Percentiles rank a stretch among this genome's conserved stretches.
Conservation (phyloP, 768 basidiomycete species). For the Hygrocybe punicea region DNA sequence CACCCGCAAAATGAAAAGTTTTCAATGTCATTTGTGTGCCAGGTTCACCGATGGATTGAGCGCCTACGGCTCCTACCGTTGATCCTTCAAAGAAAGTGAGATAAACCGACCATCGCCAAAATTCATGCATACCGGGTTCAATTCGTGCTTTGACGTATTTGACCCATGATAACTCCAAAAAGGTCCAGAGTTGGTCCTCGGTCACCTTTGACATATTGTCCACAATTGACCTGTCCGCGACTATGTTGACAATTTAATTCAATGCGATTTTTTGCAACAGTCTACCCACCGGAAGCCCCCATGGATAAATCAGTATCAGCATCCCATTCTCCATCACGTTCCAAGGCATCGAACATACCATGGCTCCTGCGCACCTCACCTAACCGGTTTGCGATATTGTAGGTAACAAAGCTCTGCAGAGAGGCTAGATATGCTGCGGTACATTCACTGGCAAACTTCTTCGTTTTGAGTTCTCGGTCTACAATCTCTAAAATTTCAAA, state of each 20-base stretch:
- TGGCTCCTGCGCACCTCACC: conserved; percentile 64
- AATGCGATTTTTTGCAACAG: background rate
- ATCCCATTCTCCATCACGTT: conserved; percentile 73
- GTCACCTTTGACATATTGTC: conserved; percentile 92
- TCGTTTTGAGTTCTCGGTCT: conserved; percentile 54
- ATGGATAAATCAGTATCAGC: conserved; percentile 70
- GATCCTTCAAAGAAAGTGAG: conserved; percentile 56
- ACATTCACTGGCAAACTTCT: conserved; percentile 66
- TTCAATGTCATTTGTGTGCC: conserved; percentile 99
- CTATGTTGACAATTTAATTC: conserved; percentile 33
- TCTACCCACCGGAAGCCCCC: conserved; percentile 62
- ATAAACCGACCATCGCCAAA: background rate
- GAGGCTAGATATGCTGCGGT: conserved; percentile 65
- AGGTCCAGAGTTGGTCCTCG: conserved; percentile 67
- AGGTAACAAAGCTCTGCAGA: conserved; percentile 66
- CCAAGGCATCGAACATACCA: conserved; percentile 82
- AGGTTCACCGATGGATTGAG: conserved; percentile 98
- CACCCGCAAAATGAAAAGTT: conserved; percentile 99
- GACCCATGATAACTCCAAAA: conserved; percentile 84
- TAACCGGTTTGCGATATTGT: conserved; percentile 62
- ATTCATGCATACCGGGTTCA: conserved; percentile 66
- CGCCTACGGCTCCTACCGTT: conserved; percentile 97
- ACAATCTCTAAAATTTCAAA: conserved; percentile 80
- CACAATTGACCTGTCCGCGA: conserved; percentile 67
- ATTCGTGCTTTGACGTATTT: conserved; percentile 95